A percentile compares a stretch with the other conserved stretches of the same genome.
phyloP scores from a whole-genome alignment of 306 rosid genomes.

The Vachellia collinsii region DNA sequence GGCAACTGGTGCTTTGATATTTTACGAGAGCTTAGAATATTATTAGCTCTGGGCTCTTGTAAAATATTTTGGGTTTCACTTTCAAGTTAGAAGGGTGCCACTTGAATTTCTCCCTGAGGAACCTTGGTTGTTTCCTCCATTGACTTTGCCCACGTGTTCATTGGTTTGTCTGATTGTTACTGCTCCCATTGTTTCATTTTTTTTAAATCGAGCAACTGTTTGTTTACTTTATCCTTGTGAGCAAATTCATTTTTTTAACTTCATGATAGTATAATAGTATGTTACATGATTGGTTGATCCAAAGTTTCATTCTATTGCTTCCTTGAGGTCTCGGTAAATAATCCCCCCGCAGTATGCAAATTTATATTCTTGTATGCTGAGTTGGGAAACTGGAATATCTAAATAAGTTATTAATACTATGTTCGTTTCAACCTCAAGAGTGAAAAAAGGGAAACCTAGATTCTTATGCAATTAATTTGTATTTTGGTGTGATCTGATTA shows the following conservation, averaged over 20 bases:
- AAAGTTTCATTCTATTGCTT: neutral
- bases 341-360: neutral
- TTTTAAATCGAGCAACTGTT: neutral
- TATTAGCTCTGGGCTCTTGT: too few species aligned
- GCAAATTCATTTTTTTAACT: neutral
- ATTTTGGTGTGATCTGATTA: slow-evolving; percentile 40
- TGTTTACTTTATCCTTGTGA: neutral
- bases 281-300: neutral
- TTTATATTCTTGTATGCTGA: neutral
- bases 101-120: too few species aligned
- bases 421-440: neutral
- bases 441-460: neutral
- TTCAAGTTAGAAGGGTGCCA: too few species aligned
- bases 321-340: slow-evolving; percentile 7
- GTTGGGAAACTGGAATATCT: neutral
- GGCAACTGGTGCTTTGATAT: too few species aligned
- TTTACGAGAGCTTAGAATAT: too few species aligned
- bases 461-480: neutral
- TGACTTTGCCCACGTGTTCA: too few species aligned
- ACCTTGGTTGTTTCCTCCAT: too few species aligned
- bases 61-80: too few species aligned
- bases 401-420: neutral
- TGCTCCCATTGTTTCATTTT: neutral
- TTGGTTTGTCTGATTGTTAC: neutral
- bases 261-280: slow-evolving; percentile 2